Conservation (phyloP, 2,329 filamentous ascomycete genomes). For the Fusarium floridanum region DNA sequence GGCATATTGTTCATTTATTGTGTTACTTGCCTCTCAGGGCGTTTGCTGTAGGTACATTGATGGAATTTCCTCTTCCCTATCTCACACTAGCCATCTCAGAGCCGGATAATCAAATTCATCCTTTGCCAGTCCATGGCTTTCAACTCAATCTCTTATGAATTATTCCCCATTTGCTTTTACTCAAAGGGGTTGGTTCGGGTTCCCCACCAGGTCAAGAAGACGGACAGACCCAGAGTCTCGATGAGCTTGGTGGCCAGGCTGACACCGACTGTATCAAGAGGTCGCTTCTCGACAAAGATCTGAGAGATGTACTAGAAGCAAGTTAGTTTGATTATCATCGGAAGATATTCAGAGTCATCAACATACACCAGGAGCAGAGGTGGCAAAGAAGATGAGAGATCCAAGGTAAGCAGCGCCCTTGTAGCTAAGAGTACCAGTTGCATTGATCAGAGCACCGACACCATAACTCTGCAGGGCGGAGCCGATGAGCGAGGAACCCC, state of each 20-base stretch:
- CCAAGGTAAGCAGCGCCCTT: constrained; percentile 97
- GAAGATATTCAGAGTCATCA: background rate
- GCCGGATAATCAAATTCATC: constrained; percentile 35
- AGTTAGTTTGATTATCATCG: too few relatives aligned
- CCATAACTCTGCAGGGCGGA: constrained; percentile 91
- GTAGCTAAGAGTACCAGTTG: constrained; percentile 94
- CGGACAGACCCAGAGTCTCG: constrained; percentile 90
- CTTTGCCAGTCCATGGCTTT: constrained; percentile 12
- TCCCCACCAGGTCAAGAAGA: constrained; percentile 98
- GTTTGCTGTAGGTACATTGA: constrained; percentile 33
- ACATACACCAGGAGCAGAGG: constrained; percentile 84
- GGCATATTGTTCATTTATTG: constrained; percentile 34
- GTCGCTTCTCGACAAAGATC: constrained; percentile 90
- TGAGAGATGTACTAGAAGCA: constrained; percentile 78
- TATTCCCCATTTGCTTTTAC: constrained; percentile 59
- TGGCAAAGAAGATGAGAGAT: constrained; percentile 90
- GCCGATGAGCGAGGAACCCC: constrained; percentile 90
- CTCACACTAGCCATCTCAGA: constrained; percentile 29
- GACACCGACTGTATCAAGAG: constrained; percentile 89
- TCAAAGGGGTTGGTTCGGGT: constrained; percentile 94
- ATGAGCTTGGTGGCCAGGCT: constrained; percentile 86
- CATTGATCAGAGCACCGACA: constrained; percentile 91
- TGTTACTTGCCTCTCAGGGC: constrained; percentile 37
- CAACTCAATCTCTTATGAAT: constrained; percentile 22
- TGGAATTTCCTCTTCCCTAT: constrained; percentile 31